A percentile compares a stretch with the other conserved stretches of the same genome.
Evolutionary conservation across 306 rosid genomes (phyloP).

Genomic region (Clitoria ternatea): DNA sequence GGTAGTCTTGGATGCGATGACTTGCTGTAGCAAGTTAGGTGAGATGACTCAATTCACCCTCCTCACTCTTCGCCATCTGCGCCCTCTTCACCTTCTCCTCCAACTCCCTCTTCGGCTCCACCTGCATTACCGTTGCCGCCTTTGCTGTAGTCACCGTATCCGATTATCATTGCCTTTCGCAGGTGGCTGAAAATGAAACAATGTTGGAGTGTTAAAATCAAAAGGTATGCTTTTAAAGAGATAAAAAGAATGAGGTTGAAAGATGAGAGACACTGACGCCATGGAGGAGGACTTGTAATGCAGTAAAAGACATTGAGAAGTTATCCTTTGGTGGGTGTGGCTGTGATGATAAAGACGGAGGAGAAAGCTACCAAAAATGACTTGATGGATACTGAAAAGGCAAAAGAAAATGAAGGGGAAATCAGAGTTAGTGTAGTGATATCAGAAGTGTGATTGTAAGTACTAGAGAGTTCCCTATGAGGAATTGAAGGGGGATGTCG

Average conservation of each 20-base stretch:
- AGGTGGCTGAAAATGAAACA: no score
- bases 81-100: no score
- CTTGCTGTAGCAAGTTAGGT: no score
- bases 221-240: constrained; percentile 17
- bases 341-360: constrained; percentile 34
- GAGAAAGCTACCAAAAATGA: constrained; percentile 19
- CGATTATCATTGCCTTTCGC: no score
- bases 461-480: no score
- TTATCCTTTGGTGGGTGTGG: constrained; percentile 97
- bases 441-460: constrained; percentile 19
- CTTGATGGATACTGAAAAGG: constrained; percentile 17
- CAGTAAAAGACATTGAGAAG: constrained; percentile 74
- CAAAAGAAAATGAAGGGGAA: constrained; percentile 14
- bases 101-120: no score
- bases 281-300: constrained; percentile 97
- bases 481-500: no score
- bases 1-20: no score
- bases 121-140: no score
- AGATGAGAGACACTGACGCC: constrained; percentile 70
- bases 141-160: no score
- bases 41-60: no score
- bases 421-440: not conserved
- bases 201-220: not conserved
- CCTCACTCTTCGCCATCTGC: no score
- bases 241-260: constrained; percentile 45